phyloP scores from a whole-genome alignment of 148 eudicot species.

The Fallopia convolvulus region DNA sequence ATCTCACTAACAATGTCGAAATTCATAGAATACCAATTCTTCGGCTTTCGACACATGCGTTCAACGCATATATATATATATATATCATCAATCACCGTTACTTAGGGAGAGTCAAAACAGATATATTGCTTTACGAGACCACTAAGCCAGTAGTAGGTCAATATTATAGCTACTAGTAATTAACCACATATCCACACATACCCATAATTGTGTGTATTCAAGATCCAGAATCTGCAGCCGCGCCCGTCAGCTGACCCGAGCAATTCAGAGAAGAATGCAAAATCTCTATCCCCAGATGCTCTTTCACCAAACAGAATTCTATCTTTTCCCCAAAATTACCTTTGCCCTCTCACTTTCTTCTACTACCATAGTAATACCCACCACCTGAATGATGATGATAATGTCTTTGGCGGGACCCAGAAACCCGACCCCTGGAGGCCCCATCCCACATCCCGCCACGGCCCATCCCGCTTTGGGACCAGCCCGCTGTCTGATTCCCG shows the following conservation, averaged over 20 bases:
- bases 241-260: not conserved
- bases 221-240: slow-evolving; percentile 1
- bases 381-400: slow-evolving; percentile 56
- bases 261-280: not conserved
- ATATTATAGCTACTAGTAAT: not conserved
- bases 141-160: not conserved
- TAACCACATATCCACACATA: not conserved
- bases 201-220: not conserved
- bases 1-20: not conserved
- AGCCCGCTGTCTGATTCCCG: slow-evolving; percentile 41
- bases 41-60: not conserved
- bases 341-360: slow-evolving; percentile 31
- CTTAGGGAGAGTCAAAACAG: not conserved
- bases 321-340: not conserved
- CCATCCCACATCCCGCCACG: slow-evolving; percentile 73
- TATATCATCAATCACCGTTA: not conserved
- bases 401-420: slow-evolving; percentile 60
- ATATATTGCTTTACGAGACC: not conserved
- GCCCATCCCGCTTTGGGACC: slow-evolving; percentile 51
- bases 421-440: slow-evolving; percentile 48
- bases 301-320: not conserved
- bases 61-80: not conserved
- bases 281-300: slow-evolving; percentile 5
- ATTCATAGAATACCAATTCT: not conserved
- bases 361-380: slow-evolving; percentile 57